Conservation (phyloP, 2,329 filamentous ascomycete genomes). For the Aspergillus ochraceus region DNA sequence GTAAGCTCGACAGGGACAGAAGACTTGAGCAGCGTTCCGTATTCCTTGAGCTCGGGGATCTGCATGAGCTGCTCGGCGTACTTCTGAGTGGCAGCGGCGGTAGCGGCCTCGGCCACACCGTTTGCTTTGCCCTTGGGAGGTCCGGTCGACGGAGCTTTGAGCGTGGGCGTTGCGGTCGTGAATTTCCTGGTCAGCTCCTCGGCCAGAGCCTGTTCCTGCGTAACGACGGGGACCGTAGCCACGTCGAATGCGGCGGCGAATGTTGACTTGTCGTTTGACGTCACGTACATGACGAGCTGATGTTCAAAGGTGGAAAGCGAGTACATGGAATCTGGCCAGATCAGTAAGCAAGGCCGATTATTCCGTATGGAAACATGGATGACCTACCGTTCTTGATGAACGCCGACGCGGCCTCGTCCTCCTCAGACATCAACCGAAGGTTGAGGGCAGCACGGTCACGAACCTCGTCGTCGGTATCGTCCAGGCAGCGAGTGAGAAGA, state of each 20-base stretch:
- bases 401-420: conserved; percentile 78
- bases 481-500: conserved; percentile 85
- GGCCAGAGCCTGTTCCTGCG: conserved; percentile 90
- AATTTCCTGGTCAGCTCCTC: conserved; percentile 98
- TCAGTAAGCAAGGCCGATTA: conserved; percentile 20
- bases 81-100: conserved; percentile 78
- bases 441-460: conserved; percentile 93
- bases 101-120: conserved; percentile 72
- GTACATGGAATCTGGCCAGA: conserved; percentile 78
- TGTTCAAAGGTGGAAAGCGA: conserved; percentile 94
- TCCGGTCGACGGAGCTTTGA: conserved; percentile 86
- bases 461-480: conserved; percentile 97
- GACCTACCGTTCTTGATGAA: conserved; percentile 88
- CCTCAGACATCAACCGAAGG: conserved; percentile 85
- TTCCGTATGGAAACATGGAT: background rate
- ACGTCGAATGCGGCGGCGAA: conserved; percentile 89
- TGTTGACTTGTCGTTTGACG: conserved; percentile 80
- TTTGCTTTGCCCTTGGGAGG: conserved; percentile 69
- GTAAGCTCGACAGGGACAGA: conserved; percentile 84
- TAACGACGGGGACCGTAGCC: conserved; percentile 85
- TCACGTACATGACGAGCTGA: conserved; percentile 96
- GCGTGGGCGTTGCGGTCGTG: conserved; percentile 83
- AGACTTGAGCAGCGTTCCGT: conserved; percentile 89
- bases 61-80: conserved; percentile 83
- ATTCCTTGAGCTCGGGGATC: conserved; percentile 87